Conservation (phyloP, 202 grass and related monocot species). For the Miscanthus sacchariflorus region DNA sequence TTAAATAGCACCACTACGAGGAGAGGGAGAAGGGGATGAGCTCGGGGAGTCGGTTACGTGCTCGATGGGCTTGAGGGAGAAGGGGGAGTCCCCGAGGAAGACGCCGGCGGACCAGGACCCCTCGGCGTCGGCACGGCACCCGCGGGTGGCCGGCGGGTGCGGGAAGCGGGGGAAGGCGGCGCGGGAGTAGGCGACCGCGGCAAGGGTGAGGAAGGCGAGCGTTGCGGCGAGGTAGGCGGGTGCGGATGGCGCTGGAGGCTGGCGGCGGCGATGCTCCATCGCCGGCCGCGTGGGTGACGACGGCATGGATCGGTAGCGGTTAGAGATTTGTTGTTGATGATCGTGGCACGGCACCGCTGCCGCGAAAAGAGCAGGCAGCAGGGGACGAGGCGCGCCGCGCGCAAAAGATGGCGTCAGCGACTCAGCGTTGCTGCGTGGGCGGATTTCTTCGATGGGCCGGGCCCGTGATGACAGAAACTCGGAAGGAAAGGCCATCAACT, state of each 20-base stretch:
- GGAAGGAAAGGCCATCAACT: too few relatives aligned
- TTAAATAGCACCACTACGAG: background rate
- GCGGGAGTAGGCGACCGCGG: constrained; percentile 53
- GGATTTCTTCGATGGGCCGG: too few relatives aligned
- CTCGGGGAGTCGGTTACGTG: constrained; percentile 37
- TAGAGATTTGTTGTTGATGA: constrained; percentile 3
- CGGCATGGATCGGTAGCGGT: constrained; percentile 38
- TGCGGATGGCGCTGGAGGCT: constrained; percentile 18
- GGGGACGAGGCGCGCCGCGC: background rate
- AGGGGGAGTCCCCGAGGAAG: constrained; percentile 80
- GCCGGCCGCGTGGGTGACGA: constrained; percentile 26
- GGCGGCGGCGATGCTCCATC: constrained; percentile 36
- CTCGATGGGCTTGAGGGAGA: constrained; percentile 80
- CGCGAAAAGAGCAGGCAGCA: background rate
- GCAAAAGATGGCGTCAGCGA: background rate
- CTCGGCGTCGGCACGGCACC: constrained; percentile 78
- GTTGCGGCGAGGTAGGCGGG: constrained; percentile 44
- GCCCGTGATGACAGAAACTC: too few relatives aligned
- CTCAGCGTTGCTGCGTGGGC: too few relatives aligned
- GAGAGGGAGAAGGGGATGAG: background rate
- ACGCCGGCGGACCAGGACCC: constrained; percentile 87
- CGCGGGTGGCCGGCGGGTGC: constrained; percentile 41
- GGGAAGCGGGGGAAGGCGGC: constrained; percentile 51
- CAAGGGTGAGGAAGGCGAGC: constrained; percentile 45
- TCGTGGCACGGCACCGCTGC: background rate